Conservation (phyloP, 1,139 yeast genomes). For the Sugiyamaella japonica region DNA sequence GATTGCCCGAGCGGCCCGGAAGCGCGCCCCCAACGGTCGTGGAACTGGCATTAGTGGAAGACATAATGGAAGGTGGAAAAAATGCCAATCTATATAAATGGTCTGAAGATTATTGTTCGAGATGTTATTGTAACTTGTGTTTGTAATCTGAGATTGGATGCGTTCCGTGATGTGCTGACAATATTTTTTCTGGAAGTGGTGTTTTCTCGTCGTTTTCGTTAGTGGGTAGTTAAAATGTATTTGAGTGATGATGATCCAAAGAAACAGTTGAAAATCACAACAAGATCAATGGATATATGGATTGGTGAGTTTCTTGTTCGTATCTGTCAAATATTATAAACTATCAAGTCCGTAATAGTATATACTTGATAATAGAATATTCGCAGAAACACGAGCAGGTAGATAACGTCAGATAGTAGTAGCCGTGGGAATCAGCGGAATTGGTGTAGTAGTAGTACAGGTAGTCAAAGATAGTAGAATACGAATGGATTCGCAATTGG, state of each 20-base stretch:
- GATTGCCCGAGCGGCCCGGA: slow-evolving; percentile 59
- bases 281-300: not conserved
- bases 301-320: not conserved
- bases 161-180: too few relatives aligned
- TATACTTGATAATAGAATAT: not conserved
- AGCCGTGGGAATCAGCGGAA: too few relatives aligned
- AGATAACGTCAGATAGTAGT: not conserved
- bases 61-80: not conserved
- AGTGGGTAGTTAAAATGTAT: not conserved
- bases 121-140: too few relatives aligned
- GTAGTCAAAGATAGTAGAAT: too few relatives aligned
- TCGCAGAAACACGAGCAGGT: not conserved
- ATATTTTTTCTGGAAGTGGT: too few relatives aligned
- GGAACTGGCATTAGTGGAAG: slow-evolving; percentile 10
- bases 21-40: slow-evolving; percentile 5
- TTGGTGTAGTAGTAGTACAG: too few relatives aligned
- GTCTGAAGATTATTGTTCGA: too few relatives aligned
- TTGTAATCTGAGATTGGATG: not conserved
- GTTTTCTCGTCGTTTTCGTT: not conserved
- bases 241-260: not conserved
- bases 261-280: not conserved
- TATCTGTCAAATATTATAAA: too few relatives aligned
- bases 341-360: too few relatives aligned
- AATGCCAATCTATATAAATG: not conserved
- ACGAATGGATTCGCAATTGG: too few relatives aligned